Evolutionary conservation across 441 rosid genomes (phyloP).

Genomic region (California macrophylla): DNA sequence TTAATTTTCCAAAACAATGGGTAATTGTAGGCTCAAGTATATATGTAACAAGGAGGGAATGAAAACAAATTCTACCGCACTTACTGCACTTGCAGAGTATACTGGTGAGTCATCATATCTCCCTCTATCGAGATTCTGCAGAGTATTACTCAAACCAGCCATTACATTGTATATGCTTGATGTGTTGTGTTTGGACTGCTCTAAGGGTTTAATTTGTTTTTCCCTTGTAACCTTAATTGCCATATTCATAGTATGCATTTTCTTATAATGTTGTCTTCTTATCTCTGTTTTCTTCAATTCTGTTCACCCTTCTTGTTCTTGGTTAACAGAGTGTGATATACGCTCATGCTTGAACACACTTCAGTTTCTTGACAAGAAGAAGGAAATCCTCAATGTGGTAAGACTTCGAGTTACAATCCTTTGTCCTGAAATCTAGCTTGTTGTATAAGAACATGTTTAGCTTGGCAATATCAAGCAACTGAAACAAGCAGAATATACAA

Average conservation of each 20-base stretch:
- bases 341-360: conserved; percentile 92
- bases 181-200: not conserved
- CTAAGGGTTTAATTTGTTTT: conserved; percentile 9
- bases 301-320: conserved; percentile 17
- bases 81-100: conserved; percentile 74
- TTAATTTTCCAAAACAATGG: not conserved
- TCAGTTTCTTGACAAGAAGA: conserved; percentile 90
- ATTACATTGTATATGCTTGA: not conserved
- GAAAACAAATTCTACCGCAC: conserved; percentile 77
- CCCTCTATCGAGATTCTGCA: conserved; percentile 8
- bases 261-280: not conserved
- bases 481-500: not conserved
- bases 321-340: conserved; percentile 79
- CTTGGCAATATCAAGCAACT: no score
- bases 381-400: conserved; percentile 78
- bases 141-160: not conserved
- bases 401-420: conserved; percentile 15
- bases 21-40: conserved; percentile 61
- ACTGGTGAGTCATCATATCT: conserved; percentile 49
- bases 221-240: not conserved
- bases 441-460: no score
- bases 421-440: no score
- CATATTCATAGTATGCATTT: not conserved
- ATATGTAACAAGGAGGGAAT: conserved; percentile 81
- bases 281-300: not conserved